These are phyloP conservation scores for Scopulariopsis brevicaulis DNA, from an alignment of 2,329 filamentous ascomycete species.

Conservation along the genomic window DNA sequence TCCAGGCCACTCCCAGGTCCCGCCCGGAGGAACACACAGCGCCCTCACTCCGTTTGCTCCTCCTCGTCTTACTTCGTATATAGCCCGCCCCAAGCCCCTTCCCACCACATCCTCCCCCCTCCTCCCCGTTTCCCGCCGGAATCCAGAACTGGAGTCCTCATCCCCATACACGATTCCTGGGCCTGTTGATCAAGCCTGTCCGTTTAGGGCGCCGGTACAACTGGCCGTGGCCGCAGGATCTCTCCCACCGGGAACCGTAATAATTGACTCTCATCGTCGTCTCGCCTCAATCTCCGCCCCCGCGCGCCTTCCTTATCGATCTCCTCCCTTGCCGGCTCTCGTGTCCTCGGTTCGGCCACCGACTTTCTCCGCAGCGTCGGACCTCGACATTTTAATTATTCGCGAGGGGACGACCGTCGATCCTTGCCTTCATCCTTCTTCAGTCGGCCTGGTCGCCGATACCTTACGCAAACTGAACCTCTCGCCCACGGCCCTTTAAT, in stretches of 20 bases:
- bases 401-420: neutral
- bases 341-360: neutral
- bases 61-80: neutral
- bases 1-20: neutral
- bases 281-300: neutral
- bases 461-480: neutral
- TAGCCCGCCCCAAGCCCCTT: slow-evolving; percentile 1
- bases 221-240: neutral
- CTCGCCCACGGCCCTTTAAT: neutral
- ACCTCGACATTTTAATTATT: neutral
- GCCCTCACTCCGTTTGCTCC: too few relatives aligned
- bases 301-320: neutral
- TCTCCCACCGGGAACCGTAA: neutral
- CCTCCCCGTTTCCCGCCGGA: neutral
- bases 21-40: neutral
- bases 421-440: neutral
- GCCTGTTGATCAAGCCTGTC: slow-evolving; percentile 4
- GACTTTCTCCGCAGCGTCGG: neutral
- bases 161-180: neutral
- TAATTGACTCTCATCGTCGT: neutral
- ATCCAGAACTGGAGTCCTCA: neutral
- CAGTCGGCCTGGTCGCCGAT: slow-evolving; percentile 3
- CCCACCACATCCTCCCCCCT: neutral
- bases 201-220: neutral
- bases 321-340: neutral